A percentile compares a stretch with the other conserved stretches of the same genome.
Conservation (phyloP, 768 basidiomycete genomes). For the Tephrocybe sp. region DNA sequence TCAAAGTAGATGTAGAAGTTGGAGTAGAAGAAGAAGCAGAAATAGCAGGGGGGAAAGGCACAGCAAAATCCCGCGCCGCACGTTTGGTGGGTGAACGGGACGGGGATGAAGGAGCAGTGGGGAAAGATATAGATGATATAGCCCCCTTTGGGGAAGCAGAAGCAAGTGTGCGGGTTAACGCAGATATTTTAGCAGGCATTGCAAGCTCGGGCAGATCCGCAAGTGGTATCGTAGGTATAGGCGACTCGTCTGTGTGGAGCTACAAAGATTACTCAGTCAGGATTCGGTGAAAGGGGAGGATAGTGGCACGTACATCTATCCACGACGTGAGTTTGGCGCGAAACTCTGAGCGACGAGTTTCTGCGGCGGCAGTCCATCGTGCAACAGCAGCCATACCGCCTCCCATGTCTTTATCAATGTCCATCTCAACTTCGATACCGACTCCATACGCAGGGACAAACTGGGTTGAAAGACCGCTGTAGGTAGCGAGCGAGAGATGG, state of each 20-base stretch:
- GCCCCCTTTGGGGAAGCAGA: constrained; percentile 71
- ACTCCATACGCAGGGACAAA: constrained; percentile 81
- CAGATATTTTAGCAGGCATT: constrained; percentile 53
- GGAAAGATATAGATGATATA: constrained; percentile 39
- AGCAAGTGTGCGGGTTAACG: constrained; percentile 67
- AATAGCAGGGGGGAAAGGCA: constrained; percentile 6
- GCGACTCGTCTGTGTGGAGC: constrained; percentile 44
- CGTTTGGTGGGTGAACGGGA: constrained; percentile 35
- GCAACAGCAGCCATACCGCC: constrained; percentile 89
- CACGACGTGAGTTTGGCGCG: constrained; percentile 60
- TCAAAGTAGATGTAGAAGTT: not conserved
- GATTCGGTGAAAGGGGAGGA: not conserved
- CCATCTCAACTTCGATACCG: constrained; percentile 84
- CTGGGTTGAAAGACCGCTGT: constrained; percentile 61
- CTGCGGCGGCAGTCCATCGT: constrained; percentile 75
- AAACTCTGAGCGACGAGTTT: constrained; percentile 58
- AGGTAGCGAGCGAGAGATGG: constrained; percentile 67
- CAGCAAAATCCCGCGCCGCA: constrained; percentile 21
- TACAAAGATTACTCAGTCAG: constrained; percentile 25
- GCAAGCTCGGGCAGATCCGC: constrained; percentile 64
- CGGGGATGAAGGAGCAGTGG: constrained; percentile 39
- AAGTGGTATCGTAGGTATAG: constrained; percentile 59
- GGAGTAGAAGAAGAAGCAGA: not conserved
- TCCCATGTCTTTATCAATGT: constrained; percentile 75
- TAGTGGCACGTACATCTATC: constrained; percentile 47